Percentiles rank a stretch among this genome's conserved stretches.
phyloP scores from a whole-genome alignment of 352 stramenopile genomes.

The Globisporangium uncinulatum region DNA sequence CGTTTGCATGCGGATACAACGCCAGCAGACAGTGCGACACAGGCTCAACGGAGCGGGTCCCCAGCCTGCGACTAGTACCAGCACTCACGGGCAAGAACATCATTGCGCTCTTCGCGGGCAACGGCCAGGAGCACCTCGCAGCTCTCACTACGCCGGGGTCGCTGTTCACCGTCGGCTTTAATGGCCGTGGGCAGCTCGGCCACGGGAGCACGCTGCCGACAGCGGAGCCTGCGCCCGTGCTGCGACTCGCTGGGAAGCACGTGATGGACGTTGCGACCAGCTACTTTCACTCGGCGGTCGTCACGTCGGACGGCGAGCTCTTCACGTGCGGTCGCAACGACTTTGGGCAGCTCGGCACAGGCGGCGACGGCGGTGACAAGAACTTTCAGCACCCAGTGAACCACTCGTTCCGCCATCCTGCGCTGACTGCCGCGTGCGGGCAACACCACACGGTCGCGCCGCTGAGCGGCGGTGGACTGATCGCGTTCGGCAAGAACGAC shows the following conservation, averaged over 20 bases:
- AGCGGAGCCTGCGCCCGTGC: constrained; percentile 44
- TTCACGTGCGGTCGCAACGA: constrained; percentile 90
- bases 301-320: constrained; percentile 71
- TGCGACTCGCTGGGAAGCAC: constrained; percentile 33
- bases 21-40: constrained; percentile 87
- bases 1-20: constrained; percentile 32
- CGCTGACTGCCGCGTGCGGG: constrained; percentile 79
- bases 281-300: constrained; percentile 90
- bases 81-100: constrained; percentile 58
- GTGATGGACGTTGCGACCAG: constrained; percentile 84
- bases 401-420: constrained; percentile 35
- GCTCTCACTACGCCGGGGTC: constrained; percentile 67
- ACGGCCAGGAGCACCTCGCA: constrained; percentile 90
- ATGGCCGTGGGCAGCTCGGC: constrained; percentile 87
- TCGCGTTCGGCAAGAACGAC: constrained; percentile 91
- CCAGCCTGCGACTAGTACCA: constrained; percentile 34
- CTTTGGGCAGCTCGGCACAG: constrained; percentile 83
- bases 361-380: constrained; percentile 27
- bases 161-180: constrained; percentile 91
- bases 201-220: constrained; percentile 68
- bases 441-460: constrained; percentile 87
- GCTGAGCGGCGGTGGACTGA: constrained; percentile 53
- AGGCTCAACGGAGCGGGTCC: constrained; percentile 71
- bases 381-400: constrained; percentile 53
- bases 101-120: constrained; percentile 81